A percentile compares a stretch with the other conserved stretches of the same genome.
These are phyloP conservation scores for Tetracentron sinense DNA, from an alignment of 164 flowering plant species.

Conservation along the genomic window DNA sequence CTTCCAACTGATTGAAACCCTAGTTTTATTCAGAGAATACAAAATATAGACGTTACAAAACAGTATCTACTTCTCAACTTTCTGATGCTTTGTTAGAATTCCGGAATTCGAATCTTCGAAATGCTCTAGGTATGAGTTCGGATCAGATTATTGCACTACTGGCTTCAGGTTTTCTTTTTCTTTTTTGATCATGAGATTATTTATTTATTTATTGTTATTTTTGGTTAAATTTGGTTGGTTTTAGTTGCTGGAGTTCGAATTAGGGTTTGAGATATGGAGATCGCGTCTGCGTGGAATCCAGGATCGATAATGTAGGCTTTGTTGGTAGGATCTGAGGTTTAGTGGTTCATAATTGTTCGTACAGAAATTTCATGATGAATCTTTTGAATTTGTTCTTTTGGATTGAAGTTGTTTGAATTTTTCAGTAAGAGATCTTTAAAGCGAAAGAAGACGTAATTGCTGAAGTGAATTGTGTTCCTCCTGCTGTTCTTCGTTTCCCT, in stretches of 20 bases:
- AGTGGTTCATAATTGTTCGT: neutral
- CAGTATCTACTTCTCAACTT: no score
- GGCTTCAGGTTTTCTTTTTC: no score
- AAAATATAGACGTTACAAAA: no score
- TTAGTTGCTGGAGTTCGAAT: slow-evolving; percentile 12
- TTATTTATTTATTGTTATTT: neutral
- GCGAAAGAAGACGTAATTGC: slow-evolving; percentile 8
- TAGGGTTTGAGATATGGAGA: slow-evolving; percentile 17
- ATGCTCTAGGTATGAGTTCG: no score
- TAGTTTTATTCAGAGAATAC: no score
- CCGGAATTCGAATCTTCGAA: no score
- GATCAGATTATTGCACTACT: no score
- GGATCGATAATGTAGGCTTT: slow-evolving; percentile 24
- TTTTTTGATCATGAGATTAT: no score
- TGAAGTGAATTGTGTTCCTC: slow-evolving; percentile 15
- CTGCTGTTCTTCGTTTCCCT: neutral
- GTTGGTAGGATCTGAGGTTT: slow-evolving; percentile 11
- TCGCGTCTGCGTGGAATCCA: slow-evolving; percentile 15
- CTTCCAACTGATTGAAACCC: no score
- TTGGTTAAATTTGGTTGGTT: slow-evolving; percentile 1
- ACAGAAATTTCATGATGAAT: neutral
- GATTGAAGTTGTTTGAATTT: neutral
- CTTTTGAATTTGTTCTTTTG: neutral
- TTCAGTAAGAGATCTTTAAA: slow-evolving; percentile 2
- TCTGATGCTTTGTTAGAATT: no score